Evolutionary conservation across 352 stramenopile species (phyloP).

Genomic region (Phytopythium cucurbitacearum): DNA sequence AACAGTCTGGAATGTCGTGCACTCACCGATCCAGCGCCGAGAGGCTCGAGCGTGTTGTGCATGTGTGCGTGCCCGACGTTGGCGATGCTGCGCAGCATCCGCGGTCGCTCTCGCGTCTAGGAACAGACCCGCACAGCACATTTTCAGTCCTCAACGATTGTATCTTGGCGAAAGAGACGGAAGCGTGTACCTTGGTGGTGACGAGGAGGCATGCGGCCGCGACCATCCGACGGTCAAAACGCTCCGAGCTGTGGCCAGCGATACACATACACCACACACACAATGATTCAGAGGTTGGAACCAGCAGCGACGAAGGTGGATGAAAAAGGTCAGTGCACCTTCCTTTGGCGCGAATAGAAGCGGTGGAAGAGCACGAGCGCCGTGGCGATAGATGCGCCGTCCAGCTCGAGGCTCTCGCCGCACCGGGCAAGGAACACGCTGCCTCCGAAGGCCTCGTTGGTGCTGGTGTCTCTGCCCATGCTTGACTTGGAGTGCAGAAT

Average conservation of each 20-base stretch:
- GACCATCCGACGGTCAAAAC: constrained; percentile 5
- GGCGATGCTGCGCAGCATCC: constrained; percentile 42
- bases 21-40: constrained; percentile 29
- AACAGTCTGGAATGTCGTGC: not conserved
- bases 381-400: not conserved
- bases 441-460: too few species aligned
- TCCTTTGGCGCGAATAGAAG: not conserved
- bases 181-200: constrained; percentile 9
- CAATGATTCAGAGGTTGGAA: not conserved
- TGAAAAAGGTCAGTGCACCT: not conserved
- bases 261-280: not conserved
- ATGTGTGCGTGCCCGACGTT: constrained; percentile 41
- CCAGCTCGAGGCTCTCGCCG: constrained; percentile 5
- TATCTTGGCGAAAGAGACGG: not conserved
- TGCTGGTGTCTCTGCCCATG: too few species aligned
- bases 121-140: not conserved
- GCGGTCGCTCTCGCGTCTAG: constrained; percentile 35
- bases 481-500: too few species aligned
- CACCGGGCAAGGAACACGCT: constrained; percentile 2
- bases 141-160: not conserved
- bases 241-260: not conserved
- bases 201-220: constrained; percentile 11
- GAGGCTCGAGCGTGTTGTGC: constrained; percentile 18
- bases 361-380: constrained; percentile 6
- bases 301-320: too few species aligned